These are phyloP conservation scores for Elsinoe necatrix DNA, from an alignment of 2,329 filamentous ascomycete species.

Conservation along the genomic window DNA sequence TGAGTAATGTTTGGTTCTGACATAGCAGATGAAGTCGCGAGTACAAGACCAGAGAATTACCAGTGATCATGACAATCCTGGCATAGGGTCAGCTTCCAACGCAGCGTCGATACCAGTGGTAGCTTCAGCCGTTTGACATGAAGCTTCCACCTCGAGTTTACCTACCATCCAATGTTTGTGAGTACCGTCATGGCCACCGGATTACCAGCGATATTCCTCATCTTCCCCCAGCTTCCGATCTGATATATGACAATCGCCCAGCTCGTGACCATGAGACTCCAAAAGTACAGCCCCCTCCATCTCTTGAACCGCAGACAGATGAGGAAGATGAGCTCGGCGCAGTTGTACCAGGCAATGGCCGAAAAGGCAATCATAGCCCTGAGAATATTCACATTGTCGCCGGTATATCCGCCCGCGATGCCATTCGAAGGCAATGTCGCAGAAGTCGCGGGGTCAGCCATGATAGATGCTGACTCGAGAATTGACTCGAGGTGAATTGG, in stretches of 20 bases:
- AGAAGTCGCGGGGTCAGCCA: background rate
- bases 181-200: slow-evolving; percentile 33
- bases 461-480: background rate
- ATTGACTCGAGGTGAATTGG: background rate
- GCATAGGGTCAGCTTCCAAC: background rate
- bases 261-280: slow-evolving; percentile 38
- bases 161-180: slow-evolving; percentile 45
- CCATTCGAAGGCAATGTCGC: slow-evolving; percentile 16
- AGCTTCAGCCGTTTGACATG: background rate
- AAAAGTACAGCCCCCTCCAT: slow-evolving; percentile 43
- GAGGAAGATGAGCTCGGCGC: slow-evolving; percentile 39
- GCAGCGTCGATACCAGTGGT: background rate
- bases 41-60: slow-evolving; percentile 54
- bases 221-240: slow-evolving; percentile 41
- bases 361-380: slow-evolving; percentile 27
- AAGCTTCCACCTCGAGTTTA: slow-evolving; percentile 27
- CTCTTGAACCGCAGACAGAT: slow-evolving; percentile 42
- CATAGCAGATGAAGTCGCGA: slow-evolving; percentile 52
- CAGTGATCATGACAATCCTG: slow-evolving; percentile 47
- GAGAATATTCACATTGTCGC: slow-evolving; percentile 22
- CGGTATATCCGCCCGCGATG: slow-evolving; percentile 25
- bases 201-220: slow-evolving; percentile 25
- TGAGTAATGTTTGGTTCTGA: slow-evolving; percentile 42
- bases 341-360: slow-evolving; percentile 31
- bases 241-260: slow-evolving; percentile 40